These are phyloP conservation scores for Septoria petroselini DNA, from an alignment of 2,329 filamentous ascomycete genomes.

Conservation along the genomic window DNA sequence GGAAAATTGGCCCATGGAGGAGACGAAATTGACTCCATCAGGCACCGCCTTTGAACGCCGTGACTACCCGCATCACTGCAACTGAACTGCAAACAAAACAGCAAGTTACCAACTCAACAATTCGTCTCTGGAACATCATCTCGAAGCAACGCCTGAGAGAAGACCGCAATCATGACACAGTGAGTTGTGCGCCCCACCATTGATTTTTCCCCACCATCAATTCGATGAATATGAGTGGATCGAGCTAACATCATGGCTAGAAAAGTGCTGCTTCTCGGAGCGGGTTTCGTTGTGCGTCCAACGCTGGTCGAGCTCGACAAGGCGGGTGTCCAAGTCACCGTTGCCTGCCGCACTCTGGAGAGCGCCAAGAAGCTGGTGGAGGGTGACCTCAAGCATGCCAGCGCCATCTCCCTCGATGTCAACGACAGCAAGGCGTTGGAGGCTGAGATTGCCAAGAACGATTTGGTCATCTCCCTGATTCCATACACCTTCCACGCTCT, in stretches of 20 bases:
- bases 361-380: slow-evolving; percentile 70
- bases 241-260: slow-evolving; percentile 19
- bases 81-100: too few relatives aligned
- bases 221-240: background rate
- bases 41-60: background rate
- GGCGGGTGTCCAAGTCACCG: slow-evolving; percentile 56
- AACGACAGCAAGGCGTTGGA: slow-evolving; percentile 73
- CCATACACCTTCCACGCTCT: slow-evolving; percentile 86
- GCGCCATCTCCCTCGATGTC: slow-evolving; percentile 80
- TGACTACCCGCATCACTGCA: background rate
- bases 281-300: slow-evolving; percentile 56
- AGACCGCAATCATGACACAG: slow-evolving; percentile 11
- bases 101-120: too few relatives aligned
- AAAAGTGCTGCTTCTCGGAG: slow-evolving; percentile 51
- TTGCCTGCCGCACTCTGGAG: slow-evolving; percentile 77
- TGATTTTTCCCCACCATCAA: background rate
- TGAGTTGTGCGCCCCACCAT: background rate
- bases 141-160: background rate
- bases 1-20: slow-evolving; percentile 5
- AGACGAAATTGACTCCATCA: too few relatives aligned
- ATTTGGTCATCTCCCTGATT: slow-evolving; percentile 60
- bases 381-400: slow-evolving; percentile 65
- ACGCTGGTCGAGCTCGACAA: slow-evolving; percentile 58
- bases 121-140: too few relatives aligned
- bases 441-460: slow-evolving; percentile 70